Conservation (phyloP, 1,284 basidiomycete genomes). For the Fomitopsis pinicola region DNA sequence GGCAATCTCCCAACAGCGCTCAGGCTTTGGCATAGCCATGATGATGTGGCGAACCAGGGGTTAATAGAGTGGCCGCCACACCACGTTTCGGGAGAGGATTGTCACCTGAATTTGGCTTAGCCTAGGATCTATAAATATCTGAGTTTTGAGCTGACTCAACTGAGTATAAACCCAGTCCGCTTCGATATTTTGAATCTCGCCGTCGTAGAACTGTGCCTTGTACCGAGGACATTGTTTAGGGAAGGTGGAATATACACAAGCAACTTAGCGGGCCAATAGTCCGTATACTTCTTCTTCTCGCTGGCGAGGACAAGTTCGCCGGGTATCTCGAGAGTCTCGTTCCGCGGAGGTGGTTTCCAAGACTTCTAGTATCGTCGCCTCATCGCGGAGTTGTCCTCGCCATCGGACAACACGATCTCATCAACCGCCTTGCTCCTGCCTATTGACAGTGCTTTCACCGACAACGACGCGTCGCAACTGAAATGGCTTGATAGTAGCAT, state of each 20-base stretch:
- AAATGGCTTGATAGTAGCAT: conserved; percentile 22
- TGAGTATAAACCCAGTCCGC: conserved; percentile 51
- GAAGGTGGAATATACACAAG: conserved; percentile 47
- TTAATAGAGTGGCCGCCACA: too few relatives aligned
- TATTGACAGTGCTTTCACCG: conserved; percentile 3
- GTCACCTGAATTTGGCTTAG: too few relatives aligned
- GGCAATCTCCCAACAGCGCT: too few relatives aligned
- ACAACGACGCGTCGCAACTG: conserved; percentile 1
- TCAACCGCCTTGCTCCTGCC: background rate
- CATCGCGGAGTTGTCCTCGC: conserved; percentile 1
- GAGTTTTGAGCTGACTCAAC: conserved; percentile 14
- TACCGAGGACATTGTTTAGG: conserved; percentile 38
- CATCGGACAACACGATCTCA: conserved; percentile 1
- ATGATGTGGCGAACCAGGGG: too few relatives aligned
- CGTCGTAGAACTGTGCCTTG: conserved; percentile 52
- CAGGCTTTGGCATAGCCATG: too few relatives aligned
- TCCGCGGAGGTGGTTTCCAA: conserved; percentile 39
- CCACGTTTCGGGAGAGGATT: too few relatives aligned
- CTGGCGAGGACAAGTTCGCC: conserved; percentile 61
- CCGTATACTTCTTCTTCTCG: conserved; percentile 31
- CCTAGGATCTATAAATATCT: too few relatives aligned
- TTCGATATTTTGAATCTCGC: conserved; percentile 34
- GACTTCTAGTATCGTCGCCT: conserved; percentile 8
- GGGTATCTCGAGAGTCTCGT: conserved; percentile 51
- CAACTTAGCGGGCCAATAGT: conserved; percentile 65